phyloP scores from a whole-genome alignment of 2,329 filamentous ascomycete species.

The Fonsecaea multimorphosa region DNA sequence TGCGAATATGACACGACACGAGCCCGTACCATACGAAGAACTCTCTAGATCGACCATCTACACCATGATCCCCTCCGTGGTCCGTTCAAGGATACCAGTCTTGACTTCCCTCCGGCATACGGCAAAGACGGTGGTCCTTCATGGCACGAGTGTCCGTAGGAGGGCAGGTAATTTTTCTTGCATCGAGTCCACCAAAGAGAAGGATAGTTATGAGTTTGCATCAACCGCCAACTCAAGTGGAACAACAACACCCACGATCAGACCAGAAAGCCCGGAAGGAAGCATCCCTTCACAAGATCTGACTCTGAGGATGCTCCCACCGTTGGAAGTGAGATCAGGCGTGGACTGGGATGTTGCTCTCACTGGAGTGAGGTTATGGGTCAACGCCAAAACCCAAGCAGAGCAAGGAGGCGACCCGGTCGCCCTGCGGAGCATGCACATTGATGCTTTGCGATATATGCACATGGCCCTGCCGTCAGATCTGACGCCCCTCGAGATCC shows the following conservation, averaged over 20 bases:
- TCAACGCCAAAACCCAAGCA: slow-evolving; percentile 33
- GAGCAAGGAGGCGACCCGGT: slow-evolving; percentile 28
- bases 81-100: slow-evolving; percentile 35
- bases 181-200: slow-evolving; percentile 25
- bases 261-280: slow-evolving; percentile 31
- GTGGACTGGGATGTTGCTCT: slow-evolving; percentile 36
- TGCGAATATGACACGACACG: neutral
- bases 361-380: slow-evolving; percentile 32
- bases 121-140: slow-evolving; percentile 26
- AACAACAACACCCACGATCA: slow-evolving; percentile 28
- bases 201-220: slow-evolving; percentile 23
- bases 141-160: slow-evolving; percentile 13
- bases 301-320: slow-evolving; percentile 32
- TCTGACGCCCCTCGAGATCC: slow-evolving; percentile 31
- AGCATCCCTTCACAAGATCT: slow-evolving; percentile 19
- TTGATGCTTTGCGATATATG: slow-evolving; percentile 36
- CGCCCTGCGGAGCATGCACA: slow-evolving; percentile 35
- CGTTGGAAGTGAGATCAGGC: slow-evolving; percentile 24
- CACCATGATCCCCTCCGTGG: slow-evolving; percentile 34
- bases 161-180: slow-evolving; percentile 26
- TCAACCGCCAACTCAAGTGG: slow-evolving; percentile 25
- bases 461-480: slow-evolving; percentile 33
- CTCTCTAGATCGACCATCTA: slow-evolving; percentile 26
- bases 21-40: slow-evolving; percentile 7
- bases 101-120: slow-evolving; percentile 28